Conservation (phyloP, 2,329 filamentous ascomycete species). For the Venturia effusa region DNA sequence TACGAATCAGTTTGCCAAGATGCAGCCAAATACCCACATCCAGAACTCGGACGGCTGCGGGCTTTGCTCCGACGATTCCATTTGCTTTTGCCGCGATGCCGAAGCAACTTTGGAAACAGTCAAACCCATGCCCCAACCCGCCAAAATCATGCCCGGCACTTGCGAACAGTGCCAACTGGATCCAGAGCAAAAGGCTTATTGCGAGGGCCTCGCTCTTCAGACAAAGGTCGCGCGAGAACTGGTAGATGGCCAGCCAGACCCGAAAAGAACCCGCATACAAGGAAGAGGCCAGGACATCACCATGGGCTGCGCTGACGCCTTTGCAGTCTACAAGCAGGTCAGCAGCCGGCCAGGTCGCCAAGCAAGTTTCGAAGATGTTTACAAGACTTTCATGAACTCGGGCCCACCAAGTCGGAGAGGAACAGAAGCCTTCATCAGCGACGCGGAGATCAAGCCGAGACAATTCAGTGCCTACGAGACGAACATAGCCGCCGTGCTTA, state of each 20-base stretch:
- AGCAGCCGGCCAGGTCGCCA: background rate
- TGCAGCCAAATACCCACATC: background rate
- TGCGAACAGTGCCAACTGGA: conserved; percentile 11
- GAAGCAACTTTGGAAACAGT: background rate
- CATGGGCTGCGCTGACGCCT: conserved; percentile 5
- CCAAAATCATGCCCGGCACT: conserved; percentile 11
- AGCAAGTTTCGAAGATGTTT: conserved; percentile 9
- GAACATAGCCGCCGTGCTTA: conserved; percentile 8
- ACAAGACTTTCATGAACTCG: background rate
- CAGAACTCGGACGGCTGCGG: conserved; percentile 2
- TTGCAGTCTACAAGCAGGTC: conserved; percentile 7
- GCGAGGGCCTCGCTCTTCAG: conserved; percentile 3
- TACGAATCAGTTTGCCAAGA: background rate
- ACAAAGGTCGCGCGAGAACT: background rate
- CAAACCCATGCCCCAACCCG: background rate
- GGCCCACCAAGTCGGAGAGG: background rate
- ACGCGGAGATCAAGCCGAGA: background rate
- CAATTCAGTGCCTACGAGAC: conserved; percentile 11
- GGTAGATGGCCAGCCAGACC: background rate
- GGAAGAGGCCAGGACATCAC: background rate
- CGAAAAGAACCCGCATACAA: background rate
- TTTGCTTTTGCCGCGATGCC: conserved; percentile 8
- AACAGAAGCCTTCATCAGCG: background rate
- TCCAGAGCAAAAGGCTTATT: conserved; percentile 12
- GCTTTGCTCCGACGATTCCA: conserved; percentile 1